Base-by-base conservation (phyloP, 108 stramenopile genomes). In the Cyclotella distinguenda region DNA sequence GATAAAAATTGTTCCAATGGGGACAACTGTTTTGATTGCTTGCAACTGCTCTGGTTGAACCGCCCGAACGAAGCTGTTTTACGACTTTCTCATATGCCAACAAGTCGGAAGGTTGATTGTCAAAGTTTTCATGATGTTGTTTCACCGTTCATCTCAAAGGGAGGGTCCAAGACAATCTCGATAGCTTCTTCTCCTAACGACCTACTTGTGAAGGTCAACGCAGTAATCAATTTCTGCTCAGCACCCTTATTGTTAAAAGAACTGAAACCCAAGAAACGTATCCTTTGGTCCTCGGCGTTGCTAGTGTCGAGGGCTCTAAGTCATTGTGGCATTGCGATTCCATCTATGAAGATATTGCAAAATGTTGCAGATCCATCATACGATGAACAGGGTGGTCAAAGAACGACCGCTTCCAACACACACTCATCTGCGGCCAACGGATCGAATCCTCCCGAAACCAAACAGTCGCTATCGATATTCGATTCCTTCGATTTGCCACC, bases 11-110 rank as follows among this genome's bases (percentile, higher is more conserved):
- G 65, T 15, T 43, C 46, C 11, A 38, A 70, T 18, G 59, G 76
- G 6, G 84, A 85, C 55, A 23, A 68, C 18, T 76, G 69, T 44
- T 66, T 86, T 49, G 72, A 72, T 50, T 83, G 82, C 16, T 25
- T 89, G 3, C 81, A 80, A 42, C 68, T 82, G n/a, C 30, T 89
- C 9, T 91, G 90, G 90, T 50, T 91, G 13, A 70, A 74, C 10
- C 69, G 78, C 26, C 73, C 46, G 23, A 72, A 74, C 26, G 63
- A 79, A 35, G 72, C 73, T 25, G 68, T 44, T 48, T n/a, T 79
- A 38, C 65, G 84, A 43, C 68, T 85, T 34, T 44, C 77, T 38
- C 72, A 70, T 43, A 55, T 60, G 38, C 58, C 63, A n/a, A 30
- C 31, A 23, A 63, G 13, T 50, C 34, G 50, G 31, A 26, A 60